Evolutionary conservation across 345 rosid species (phyloP), one percentile per base, ranked within the genome.

Genomic region (Gossypium raimondii): DNA sequence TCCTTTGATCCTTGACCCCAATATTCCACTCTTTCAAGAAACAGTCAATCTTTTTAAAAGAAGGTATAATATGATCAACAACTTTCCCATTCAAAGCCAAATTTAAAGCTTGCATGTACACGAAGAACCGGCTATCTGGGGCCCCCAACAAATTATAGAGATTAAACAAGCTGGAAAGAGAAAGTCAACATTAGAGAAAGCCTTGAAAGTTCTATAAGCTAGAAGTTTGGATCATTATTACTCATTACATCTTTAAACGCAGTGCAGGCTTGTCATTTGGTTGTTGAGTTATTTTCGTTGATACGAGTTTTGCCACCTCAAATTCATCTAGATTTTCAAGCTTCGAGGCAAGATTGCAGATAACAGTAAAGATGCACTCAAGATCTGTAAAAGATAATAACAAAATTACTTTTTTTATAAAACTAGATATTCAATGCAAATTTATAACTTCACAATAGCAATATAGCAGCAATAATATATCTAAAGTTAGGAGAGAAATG

Each of bases 1-100:
- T 89, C 77, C 99, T 89, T 82, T 88, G 89, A 79, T 95, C 97
- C 79, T 87, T 81, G 73, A 83, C 77, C 52, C 83, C 96, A 73
- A 95, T 80, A 85, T 82, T 90, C 99, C 98, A 95, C 77, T 93
- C 99, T 83, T 93, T 93, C 88, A 95, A 83, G 84, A 93, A 93
- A 79, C 83, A 84, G 70, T 93, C 97, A 0, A 95, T 87, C 82
- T 86, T 90, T 72, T 88, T 90, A 79, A 88, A 86, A 62, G 99
- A 91, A 75, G 97, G 89, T 70, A 85, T 27, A 1, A 93, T 52
- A 75, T 83, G 85, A 50, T 95, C 98, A 6, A 87, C 82, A 69
- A 91, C 93, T 83, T 93, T 95, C 74, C 99, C 97, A 66, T 66
- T 86, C 55, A 90, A 71, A 12, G 99, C 89, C 78, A 95, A 73